Conservation (phyloP, 371 early-diverging fungal species). For the Fennellomyces sp. region DNA sequence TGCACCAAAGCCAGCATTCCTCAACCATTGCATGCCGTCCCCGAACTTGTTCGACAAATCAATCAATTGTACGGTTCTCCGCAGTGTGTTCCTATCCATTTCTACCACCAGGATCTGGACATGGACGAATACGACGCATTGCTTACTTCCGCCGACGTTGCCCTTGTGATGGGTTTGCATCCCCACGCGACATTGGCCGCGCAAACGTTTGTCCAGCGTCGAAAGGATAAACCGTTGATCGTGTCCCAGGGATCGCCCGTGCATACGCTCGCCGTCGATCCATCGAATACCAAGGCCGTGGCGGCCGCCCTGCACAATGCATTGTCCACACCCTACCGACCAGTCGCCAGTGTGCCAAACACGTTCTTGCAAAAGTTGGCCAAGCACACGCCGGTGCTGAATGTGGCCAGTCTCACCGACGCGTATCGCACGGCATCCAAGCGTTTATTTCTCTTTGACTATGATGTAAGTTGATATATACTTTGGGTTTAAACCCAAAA, state of each 20-base stretch:
- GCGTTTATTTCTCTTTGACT: constrained; percentile 80
- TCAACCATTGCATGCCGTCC: constrained; percentile 10
- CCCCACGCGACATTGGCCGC: constrained; percentile 14
- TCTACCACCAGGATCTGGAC: constrained; percentile 27
- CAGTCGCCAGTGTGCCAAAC: not conserved
- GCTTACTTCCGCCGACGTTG: constrained; percentile 20
- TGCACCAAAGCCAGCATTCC: constrained; percentile 3
- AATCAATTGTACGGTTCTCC: constrained; percentile 24
- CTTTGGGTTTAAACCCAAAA: too few relatives aligned
- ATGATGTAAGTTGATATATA: constrained; percentile 59
- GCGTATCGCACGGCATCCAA: constrained; percentile 55
- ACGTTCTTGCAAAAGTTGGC: not conserved
- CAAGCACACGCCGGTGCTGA: constrained; percentile 63
- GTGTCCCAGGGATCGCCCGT: constrained; percentile 23
- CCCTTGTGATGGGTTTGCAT: constrained; percentile 53
- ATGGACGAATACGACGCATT: constrained; percentile 18
- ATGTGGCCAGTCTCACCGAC: constrained; percentile 34
- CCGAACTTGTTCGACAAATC: constrained; percentile 28
- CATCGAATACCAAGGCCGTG: not conserved
- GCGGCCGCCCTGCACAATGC: not conserved
- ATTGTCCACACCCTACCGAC: not conserved
- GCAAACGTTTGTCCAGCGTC: constrained; percentile 26
- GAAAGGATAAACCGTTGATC: constrained; percentile 21
- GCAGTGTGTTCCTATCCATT: constrained; percentile 26
- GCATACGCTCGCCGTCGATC: constrained; percentile 57